Evolutionary conservation across 768 basidiomycete species (phyloP).

Genomic region (Clathrus columnatus): DNA sequence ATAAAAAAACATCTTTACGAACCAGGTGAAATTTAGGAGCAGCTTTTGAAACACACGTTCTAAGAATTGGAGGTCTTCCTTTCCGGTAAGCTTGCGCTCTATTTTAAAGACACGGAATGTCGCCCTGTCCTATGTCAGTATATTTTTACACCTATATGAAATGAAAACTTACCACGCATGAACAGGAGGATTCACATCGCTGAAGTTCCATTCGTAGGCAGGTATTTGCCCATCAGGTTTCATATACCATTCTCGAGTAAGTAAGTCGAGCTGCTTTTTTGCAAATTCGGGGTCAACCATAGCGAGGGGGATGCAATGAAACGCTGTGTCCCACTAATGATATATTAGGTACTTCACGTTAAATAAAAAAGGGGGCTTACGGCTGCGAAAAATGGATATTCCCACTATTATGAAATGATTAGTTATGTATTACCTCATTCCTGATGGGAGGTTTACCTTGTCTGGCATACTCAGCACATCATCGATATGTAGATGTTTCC

Average conservation of each 20-base stretch:
- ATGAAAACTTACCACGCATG: constrained; percentile 72
- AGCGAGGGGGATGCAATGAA: constrained; percentile 96
- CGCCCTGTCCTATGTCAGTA: constrained; percentile 41
- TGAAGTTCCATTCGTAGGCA: constrained; percentile 99
- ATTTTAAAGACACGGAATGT: constrained; percentile 99
- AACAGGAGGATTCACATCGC: constrained; percentile 97
- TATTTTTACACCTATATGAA: not conserved
- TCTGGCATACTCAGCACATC: constrained; percentile 99
- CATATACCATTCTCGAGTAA: constrained; percentile 99
- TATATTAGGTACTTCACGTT: not conserved
- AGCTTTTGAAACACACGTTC: constrained; percentile 99
- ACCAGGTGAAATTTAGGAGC: constrained; percentile 96
- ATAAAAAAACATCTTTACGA: constrained; percentile 12
- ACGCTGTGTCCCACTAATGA: constrained; percentile 81
- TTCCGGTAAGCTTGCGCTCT: constrained; percentile 89
- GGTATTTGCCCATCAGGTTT: constrained; percentile 98
- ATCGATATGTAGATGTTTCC: constrained; percentile 92
- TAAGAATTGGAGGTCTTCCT: constrained; percentile 84
- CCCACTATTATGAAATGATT: constrained; percentile 48
- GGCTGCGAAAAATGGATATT: constrained; percentile 98
- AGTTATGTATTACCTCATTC: not conserved
- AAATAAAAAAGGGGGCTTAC: constrained; percentile 17
- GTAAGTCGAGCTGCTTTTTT: constrained; percentile 92
- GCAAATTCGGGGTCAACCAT: constrained; percentile 93
- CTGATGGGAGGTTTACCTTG: constrained; percentile 47